Conservation (phyloP, 2,329 filamentous ascomycete genomes). For the Microdochium paspali region DNA sequence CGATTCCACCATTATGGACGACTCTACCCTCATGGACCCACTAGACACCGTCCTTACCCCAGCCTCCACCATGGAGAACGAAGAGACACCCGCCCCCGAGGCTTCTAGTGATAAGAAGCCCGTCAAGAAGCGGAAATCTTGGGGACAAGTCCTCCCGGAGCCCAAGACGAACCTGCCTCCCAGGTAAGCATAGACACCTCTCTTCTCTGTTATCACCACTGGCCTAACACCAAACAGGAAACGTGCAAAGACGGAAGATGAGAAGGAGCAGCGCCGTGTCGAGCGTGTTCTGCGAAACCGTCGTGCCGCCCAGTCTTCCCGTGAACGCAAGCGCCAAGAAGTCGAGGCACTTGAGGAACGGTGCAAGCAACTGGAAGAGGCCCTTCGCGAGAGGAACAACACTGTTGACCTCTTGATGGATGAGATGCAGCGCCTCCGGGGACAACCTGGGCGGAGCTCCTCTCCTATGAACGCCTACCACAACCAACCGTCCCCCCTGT, state of each 20-base stretch:
- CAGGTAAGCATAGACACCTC: conserved; percentile 61
- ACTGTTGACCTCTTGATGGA: conserved; percentile 37
- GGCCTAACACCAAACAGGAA: conserved; percentile 51
- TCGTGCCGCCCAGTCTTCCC: conserved; percentile 89
- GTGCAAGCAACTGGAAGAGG: conserved; percentile 60
- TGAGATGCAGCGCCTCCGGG: conserved; percentile 39
- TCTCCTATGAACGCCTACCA: conserved; percentile 30
- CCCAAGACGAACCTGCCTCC: conserved; percentile 95
- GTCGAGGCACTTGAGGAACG: conserved; percentile 76
- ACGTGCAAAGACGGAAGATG: conserved; percentile 96
- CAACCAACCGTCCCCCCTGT: conserved; percentile 33
- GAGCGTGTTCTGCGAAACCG: conserved; percentile 96
- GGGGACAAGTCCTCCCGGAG: conserved; percentile 93
- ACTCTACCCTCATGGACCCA: conserved; percentile 28
- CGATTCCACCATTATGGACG: conserved; percentile 17
- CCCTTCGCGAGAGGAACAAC: conserved; percentile 50
- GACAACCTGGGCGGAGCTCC: conserved; percentile 27
- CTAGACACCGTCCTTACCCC: conserved; percentile 39
- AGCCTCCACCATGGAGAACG: conserved; percentile 25
- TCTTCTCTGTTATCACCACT: neutral
- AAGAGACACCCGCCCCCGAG: conserved; percentile 14
- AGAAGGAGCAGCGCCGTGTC: conserved; percentile 96
- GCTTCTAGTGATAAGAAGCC: conserved; percentile 54
- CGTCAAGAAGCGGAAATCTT: conserved; percentile 93
- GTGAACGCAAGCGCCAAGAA: conserved; percentile 82